Evolutionary conservation across 768 basidiomycete genomes (phyloP), one percentile per base, ranked within the genome.

Genomic region (Tubosaeta brunneosetosa): DNA sequence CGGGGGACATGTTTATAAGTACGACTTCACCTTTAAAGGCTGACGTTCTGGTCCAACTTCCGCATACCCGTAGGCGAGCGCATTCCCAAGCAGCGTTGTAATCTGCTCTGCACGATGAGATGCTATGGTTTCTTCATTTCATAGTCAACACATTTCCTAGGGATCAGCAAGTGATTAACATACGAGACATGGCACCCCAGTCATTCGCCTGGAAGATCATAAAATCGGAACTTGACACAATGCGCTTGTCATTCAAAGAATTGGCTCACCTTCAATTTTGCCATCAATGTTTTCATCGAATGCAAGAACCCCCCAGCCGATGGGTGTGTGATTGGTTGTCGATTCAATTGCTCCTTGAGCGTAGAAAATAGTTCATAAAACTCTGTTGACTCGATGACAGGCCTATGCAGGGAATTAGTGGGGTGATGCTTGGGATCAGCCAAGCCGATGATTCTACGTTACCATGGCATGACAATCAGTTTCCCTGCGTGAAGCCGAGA

Each of bases 111-210:
- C 74, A 17, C 77, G 74, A 61, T 79, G 77, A 16, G 74, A 71
- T 3, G 73, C 72, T 61, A 79, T 72, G 1, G 74, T 78, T 69
- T 79, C 77, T n/a, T n/a, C n/a, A n/a, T n/a, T n/a, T n/a, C n/a
- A n/a, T n/a, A n/a, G n/a, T n/a, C n/a, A n/a, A n/a, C n/a, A n/a
- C n/a, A n/a, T n/a, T n/a, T n/a, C n/a, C n/a, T n/a, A n/a, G n/a
- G n/a, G n/a, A n/a, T 4, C 2, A 16, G 31, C 16, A 3, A 40
- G 6, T 0, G 0, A 8, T 14, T 1, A 9, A 64, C 81, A 44
- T 57, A 85, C 84, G 81, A 43, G 82, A 82, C 46, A 84, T 68
- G 0, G 83, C 72, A 16, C 81, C 80, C 83, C 84, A 85, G 54
- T 85, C 83, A 33, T 83, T 83, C 2, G 79, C 75, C 83, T 83